Base-by-base conservation (phyloP, 2,329 filamentous ascomycete species). In the Ascosphaera pollenicola region DNA sequence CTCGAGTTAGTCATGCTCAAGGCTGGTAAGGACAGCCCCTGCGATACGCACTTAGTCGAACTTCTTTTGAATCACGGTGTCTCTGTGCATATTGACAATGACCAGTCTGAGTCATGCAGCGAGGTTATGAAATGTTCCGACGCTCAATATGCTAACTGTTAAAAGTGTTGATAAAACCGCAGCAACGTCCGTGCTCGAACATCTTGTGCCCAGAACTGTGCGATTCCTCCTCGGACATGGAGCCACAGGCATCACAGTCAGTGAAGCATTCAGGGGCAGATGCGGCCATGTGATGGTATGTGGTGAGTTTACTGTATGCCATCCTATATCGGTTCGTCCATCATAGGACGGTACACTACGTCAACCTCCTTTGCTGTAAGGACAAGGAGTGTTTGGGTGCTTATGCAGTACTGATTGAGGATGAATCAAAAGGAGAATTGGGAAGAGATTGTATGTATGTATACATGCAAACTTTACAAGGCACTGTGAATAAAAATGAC, bases 1-100 rank as follows among this genome's bases (percentile, higher is more conserved):
- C n/a, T 47, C 3, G 41, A 46, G 32, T 36, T 28, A 35, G 46
- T 44, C 11, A 39, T 50, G 17, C 35, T 44, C 6, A 42, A 47
- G 34, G 38, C 40, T 21, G 46, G 47, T 8, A 36, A 45, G 34
- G 44, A 43, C 11, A 34, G 24, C 13, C 44, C 46, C n/a, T 42
- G 37, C 17, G 44, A 47, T 19, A 17, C 35, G 16, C 42, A 45
- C 3, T 40, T 73, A 11, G 58, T 74, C 24, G 55, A 53, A 19
- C 60, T 72, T 8, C 48, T 76, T 15, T 53, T 75, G 6, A 44
- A 51, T 1, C 59, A 64, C 24, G 69, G 70, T 0, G 71, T 70
- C 2, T 65, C 66, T 39, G 63, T 68, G 0, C 66, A 74, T 46
- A 65, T 65, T 48, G 65, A 65, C 16, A 58, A 62, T 8, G 69